phyloP scores from a whole-genome alignment of 2,329 filamentous ascomycete genomes.

The Ilyonectria mors-panacis region DNA sequence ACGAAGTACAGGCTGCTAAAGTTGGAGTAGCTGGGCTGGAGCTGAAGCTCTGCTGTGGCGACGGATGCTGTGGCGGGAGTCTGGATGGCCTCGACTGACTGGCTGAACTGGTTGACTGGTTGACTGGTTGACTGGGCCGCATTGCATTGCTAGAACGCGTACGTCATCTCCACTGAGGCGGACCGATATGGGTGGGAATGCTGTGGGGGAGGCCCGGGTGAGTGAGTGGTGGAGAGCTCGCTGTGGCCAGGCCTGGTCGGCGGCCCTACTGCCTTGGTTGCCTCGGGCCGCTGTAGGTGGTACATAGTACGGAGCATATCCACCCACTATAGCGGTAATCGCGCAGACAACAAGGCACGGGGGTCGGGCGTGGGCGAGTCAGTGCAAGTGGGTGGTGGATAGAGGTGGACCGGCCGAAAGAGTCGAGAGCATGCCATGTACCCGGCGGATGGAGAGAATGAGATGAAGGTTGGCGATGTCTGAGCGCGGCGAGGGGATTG shows the following conservation, averaged over 20 bases:
- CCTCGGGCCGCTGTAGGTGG: not conserved
- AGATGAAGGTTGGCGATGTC: not conserved
- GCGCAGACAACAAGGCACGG: not conserved
- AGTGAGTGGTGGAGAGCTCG: not conserved
- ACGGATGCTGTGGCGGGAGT: not conserved
- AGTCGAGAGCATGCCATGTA: not conserved
- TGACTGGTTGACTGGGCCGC: not conserved
- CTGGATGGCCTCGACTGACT: too few species aligned
- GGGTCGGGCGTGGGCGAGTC: not conserved
- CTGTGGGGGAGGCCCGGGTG: not conserved
- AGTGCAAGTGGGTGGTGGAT: conserved; percentile 1
- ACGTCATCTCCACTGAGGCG: not conserved
- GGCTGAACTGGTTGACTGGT: too few species aligned
- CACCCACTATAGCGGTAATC: not conserved
- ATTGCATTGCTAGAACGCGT: conserved; percentile 1
- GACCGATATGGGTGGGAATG: conserved; percentile 3
- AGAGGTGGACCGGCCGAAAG: not conserved
- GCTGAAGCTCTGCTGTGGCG: not conserved
- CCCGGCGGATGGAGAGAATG: not conserved
- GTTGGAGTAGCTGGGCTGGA: too few species aligned
- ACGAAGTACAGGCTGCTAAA: too few species aligned
- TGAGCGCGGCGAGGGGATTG: not conserved
- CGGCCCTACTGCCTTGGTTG: not conserved
- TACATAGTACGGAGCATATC: not conserved
- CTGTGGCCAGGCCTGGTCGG: not conserved